Percentiles rank a stretch among this genome's conserved stretches.
These are phyloP conservation scores for Stagonosporopsis chrysanthemi DNA, from an alignment of 2,329 filamentous ascomycete genomes.

Conservation along the genomic window DNA sequence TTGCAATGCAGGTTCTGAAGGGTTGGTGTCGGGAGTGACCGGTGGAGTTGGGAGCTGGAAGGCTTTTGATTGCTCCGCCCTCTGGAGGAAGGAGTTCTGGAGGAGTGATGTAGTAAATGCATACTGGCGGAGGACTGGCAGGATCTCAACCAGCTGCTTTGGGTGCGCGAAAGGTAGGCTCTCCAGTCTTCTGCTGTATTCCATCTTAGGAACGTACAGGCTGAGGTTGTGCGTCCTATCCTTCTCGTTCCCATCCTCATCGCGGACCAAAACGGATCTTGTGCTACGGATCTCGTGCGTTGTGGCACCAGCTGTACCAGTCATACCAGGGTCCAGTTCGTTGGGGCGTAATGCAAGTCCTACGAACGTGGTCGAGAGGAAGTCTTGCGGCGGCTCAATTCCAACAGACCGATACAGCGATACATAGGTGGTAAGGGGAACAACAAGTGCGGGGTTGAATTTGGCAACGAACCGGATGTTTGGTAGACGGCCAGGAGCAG, in stretches of 20 bases:
- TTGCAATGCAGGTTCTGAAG: slow-evolving; percentile 21
- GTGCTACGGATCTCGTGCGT: slow-evolving; percentile 61
- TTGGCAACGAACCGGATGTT: slow-evolving; percentile 77
- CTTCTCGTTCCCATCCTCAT: slow-evolving; percentile 31
- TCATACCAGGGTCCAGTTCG: slow-evolving; percentile 63
- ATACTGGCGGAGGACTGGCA: slow-evolving; percentile 78
- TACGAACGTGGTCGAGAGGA: slow-evolving; percentile 55
- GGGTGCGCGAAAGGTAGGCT: slow-evolving; percentile 81
- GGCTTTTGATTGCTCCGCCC: slow-evolving; percentile 9
- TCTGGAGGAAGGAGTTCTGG: slow-evolving; percentile 62
- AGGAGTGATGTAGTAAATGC: slow-evolving; percentile 73
- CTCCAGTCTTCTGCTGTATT: slow-evolving; percentile 71
- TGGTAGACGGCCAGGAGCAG: slow-evolving; percentile 65
- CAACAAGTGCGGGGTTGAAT: slow-evolving; percentile 75
- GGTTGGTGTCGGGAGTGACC: background rate
- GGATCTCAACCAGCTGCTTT: slow-evolving; percentile 73
- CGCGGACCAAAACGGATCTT: slow-evolving; percentile 55
- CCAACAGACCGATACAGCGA: slow-evolving; percentile 68
- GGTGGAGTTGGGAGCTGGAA: slow-evolving; percentile 28
- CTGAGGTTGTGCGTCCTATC: slow-evolving; percentile 60
- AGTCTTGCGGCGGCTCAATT: slow-evolving; percentile 65
- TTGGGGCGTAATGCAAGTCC: slow-evolving; percentile 60
- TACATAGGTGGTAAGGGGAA: slow-evolving; percentile 70
- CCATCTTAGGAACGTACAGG: slow-evolving; percentile 74
- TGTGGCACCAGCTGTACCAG: slow-evolving; percentile 39